These are phyloP conservation scores for Helianthus annuus DNA, from an alignment of 129 eudicot genomes.

Conservation along the genomic window DNA sequence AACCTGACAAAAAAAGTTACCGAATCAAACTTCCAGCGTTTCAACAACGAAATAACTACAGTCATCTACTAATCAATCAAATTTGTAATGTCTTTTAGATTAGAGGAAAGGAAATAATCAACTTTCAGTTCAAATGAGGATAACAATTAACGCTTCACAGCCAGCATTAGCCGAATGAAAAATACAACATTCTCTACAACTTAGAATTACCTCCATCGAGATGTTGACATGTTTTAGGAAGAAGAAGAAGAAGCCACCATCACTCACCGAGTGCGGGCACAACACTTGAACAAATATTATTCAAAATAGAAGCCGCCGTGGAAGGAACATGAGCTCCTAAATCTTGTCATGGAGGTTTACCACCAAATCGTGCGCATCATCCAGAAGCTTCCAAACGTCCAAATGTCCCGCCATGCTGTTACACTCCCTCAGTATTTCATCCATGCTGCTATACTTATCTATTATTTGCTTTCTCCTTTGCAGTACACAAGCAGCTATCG, in stretches of 20 bases:
- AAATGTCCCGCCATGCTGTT: constrained; percentile 80
- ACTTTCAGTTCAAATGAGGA: no score
- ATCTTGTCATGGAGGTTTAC: constrained; percentile 75
- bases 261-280: constrained; percentile 41
- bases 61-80: no score
- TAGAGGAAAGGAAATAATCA: no score
- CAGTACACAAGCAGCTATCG: constrained; percentile 77
- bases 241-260: constrained; percentile 36
- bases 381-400: constrained; percentile 85
- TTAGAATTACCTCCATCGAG: background rate
- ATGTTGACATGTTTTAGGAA: constrained; percentile 10
- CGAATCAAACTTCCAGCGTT: no score
- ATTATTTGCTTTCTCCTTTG: constrained; percentile 68
- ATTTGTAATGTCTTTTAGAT: no score
- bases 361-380: constrained; percentile 89
- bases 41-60: no score
- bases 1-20: no score
- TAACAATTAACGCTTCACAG: no score
- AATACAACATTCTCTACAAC: constrained; percentile 15
- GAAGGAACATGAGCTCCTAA: constrained; percentile 13
- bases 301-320: background rate
- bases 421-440: constrained; percentile 83
- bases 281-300: background rate
- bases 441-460: constrained; percentile 87
- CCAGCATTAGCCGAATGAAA: background rate